Base-by-base conservation (phyloP, 257 asterid species). In the Linderniella brevidens region DNA sequence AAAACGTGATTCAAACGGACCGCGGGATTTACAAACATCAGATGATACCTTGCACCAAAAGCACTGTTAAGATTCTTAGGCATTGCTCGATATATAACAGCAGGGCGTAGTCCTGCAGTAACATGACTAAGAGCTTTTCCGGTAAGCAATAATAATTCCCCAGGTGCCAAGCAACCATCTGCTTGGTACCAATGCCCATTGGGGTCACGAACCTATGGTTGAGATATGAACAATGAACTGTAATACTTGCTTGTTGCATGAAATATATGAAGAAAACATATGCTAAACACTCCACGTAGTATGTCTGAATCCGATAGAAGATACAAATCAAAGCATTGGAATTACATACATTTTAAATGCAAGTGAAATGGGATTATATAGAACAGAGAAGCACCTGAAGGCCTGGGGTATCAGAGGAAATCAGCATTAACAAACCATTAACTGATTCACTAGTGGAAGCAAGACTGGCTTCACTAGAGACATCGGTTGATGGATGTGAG, bases 151-250 rank as follows among this genome's bases (percentile, higher is more conserved):
- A 88, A 58, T 49, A 88, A 84, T 53, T 88, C 93, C 47, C 98
- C 94, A 16, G 87, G 86, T 13, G 59, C 66, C 67, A 79, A 72
- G 63, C 78, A 68, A 56, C 69, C 57, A 69, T 84, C 98, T 50
- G 96, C 96, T 64, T 74, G 79, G 81, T 84, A 88, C 98, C 98
- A 88, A 64, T 72, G 80, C 20, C 98, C 94, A 71, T 78, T 80
- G 61, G 92, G 76, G 53, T 88, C 96, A 66, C 85, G 81, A 57
- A 88, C 98, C 98, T 88, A 61, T 44, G 15, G 5, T 50, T 44
- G 17, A 12, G 48, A 48, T 49, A 39, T 8, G 40, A 58, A 29
- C 11, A n/a, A n/a, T n/a, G n/a, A n/a, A n/a, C n/a, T n/a, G n/a
- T n/a, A n/a, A n/a, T n/a, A n/a, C n/a, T n/a, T n/a, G n/a, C n/a